These are phyloP conservation scores for Fusarium equiseti DNA, from an alignment of 2,329 filamentous ascomycete species.

Conservation along the genomic window DNA sequence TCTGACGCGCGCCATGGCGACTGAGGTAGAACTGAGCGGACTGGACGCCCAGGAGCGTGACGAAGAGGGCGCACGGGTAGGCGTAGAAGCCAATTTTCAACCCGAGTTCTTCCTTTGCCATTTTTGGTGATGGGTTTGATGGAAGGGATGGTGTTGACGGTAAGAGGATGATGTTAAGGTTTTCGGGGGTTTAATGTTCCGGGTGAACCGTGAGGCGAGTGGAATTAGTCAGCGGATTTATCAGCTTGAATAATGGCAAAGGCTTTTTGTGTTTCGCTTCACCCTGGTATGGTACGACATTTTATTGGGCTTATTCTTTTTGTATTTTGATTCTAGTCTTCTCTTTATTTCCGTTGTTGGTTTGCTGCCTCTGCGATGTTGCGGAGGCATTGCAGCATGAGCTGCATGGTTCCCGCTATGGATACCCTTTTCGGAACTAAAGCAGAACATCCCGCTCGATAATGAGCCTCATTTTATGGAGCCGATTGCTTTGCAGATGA, in stretches of 20 bases:
- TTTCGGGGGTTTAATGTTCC: constrained; percentile 26
- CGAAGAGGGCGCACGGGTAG: constrained; percentile 56
- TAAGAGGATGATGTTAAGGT: constrained; percentile 23
- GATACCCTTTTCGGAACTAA: constrained; percentile 7
- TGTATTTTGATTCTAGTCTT: neutral
- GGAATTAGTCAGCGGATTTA: constrained; percentile 21
- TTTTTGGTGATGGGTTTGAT: constrained; percentile 28
- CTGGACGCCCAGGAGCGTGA: constrained; percentile 53
- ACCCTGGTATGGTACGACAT: neutral
- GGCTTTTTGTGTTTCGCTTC: neutral
- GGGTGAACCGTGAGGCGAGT: neutral
- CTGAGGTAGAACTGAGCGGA: constrained; percentile 54
- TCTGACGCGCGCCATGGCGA: constrained; percentile 47
- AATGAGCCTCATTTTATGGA: neutral
- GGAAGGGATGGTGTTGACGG: neutral
- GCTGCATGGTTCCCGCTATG: constrained; percentile 1
- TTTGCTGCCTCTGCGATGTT: neutral
- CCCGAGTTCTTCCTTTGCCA: constrained; percentile 53
- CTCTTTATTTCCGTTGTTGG: no score
- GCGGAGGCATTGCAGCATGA: neutral
- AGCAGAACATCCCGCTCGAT: neutral
- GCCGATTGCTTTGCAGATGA: accelerated
- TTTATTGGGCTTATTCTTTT: neutral
- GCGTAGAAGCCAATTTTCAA: constrained; percentile 56
- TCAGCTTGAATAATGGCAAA: constrained; percentile 9